Conservation (phyloP, 1,284 basidiomycete genomes). For the Apiotrichum gamsii region DNA sequence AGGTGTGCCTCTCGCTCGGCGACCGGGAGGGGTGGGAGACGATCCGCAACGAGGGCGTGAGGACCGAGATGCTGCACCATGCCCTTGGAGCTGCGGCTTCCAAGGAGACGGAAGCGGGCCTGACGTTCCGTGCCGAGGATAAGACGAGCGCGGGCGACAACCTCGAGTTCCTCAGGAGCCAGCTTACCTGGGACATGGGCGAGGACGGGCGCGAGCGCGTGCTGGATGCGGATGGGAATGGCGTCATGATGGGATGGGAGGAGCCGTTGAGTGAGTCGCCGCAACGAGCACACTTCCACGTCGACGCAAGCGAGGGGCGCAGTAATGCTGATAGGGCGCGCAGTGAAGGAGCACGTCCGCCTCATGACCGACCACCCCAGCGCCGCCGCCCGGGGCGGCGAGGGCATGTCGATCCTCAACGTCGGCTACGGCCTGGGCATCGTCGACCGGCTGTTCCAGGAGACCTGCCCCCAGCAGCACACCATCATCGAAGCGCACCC, state of each 20-base stretch:
- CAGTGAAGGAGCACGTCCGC: constrained; percentile 50
- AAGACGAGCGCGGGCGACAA: constrained; percentile 67
- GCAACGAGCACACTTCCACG: too few species aligned
- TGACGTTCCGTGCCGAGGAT: constrained; percentile 51
- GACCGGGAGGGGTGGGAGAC: constrained; percentile 63
- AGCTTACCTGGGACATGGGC: constrained; percentile 65
- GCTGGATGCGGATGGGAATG: constrained; percentile 57
- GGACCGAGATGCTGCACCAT: constrained; percentile 52
- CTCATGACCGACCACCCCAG: constrained; percentile 58
- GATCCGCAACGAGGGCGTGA: constrained; percentile 79
- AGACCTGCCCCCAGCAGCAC: constrained; percentile 55
- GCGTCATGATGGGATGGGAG: constrained; percentile 98
- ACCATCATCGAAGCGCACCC: constrained; percentile 94
- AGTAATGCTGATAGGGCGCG: constrained; percentile 29
- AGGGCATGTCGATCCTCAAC: constrained; percentile 69
- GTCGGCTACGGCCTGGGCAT: constrained; percentile 94
- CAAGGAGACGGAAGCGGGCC: constrained; percentile 11
- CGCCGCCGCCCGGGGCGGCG: constrained; percentile 31
- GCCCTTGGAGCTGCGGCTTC: constrained; percentile 20
- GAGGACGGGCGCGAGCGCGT: constrained; percentile 64
- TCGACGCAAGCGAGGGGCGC: too few species aligned
- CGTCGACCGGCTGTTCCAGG: constrained; percentile 78
- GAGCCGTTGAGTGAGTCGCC: constrained; percentile 61
- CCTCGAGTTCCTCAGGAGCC: constrained; percentile 65
- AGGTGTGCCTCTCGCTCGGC: constrained; percentile 79